Evolutionary conservation across 1,139 yeast species (phyloP).

Genomic region (Zygosaccharomyces pseudobailii): DNA sequence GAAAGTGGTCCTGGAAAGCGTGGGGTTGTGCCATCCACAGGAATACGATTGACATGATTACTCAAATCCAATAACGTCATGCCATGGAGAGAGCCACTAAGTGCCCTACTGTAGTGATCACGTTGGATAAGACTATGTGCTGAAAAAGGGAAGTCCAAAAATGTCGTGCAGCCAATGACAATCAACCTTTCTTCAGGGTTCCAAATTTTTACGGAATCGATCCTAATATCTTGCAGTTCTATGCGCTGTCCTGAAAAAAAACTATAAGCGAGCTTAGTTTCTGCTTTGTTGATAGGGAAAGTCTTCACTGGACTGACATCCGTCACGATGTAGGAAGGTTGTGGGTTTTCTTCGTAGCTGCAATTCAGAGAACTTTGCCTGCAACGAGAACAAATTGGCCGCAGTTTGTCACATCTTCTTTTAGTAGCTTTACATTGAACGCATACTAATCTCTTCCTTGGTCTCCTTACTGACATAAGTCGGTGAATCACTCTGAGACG

Average conservation of each 20-base stretch:
- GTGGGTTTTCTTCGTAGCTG: not conserved
- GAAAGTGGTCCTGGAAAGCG: not conserved
- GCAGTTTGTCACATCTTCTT: constrained; percentile 3
- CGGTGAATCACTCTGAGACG: not conserved
- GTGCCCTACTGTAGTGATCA: constrained; percentile 2
- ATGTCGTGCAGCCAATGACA: not conserved
- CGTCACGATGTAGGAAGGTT: not conserved
- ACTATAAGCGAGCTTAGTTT: not conserved
- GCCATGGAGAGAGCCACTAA: not conserved
- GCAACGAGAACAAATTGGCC: constrained; percentile 6
- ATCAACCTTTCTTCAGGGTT: constrained; percentile 2
- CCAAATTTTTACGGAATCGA: not conserved
- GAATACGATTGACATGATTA: not conserved
- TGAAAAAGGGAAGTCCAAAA: constrained; percentile 4
- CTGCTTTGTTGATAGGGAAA: not conserved
- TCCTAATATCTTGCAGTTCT: not conserved
- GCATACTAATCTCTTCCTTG: not conserved
- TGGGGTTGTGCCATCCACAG: not conserved
- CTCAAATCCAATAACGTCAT: not conserved
- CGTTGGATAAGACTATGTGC: constrained; percentile 1
- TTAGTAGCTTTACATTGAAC: constrained; percentile 3
- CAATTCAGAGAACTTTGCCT: not conserved
- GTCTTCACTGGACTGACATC: not conserved
- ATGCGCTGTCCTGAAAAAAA: not conserved
- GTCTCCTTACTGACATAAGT: not conserved